phyloP scores from a whole-genome alignment of 371 early-diverging fungal genomes.

The Mortierella sp. region DNA sequence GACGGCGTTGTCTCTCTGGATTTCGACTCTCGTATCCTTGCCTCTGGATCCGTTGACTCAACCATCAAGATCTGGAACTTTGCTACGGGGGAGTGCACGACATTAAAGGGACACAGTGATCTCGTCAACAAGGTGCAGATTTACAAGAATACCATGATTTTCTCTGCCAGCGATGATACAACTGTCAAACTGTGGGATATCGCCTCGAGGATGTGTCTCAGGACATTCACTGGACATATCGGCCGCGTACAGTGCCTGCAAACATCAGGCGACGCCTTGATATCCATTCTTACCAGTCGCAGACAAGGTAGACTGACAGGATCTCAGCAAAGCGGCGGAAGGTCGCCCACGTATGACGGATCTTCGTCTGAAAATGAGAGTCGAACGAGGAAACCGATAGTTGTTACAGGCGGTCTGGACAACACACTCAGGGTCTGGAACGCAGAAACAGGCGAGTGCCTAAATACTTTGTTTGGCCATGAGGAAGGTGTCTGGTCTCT shows the following conservation, averaged over 20 bases:
- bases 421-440: conserved; percentile 94
- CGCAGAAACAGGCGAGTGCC: conserved; percentile 79
- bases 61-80: conserved; percentile 95
- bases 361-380: conserved; percentile 35
- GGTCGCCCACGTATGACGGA: conserved; percentile 23
- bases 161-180: conserved; percentile 88
- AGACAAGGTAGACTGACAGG: conserved; percentile 15
- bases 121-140: conserved; percentile 91
- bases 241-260: conserved; percentile 82
- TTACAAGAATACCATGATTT: conserved; percentile 71
- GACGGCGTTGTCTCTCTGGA: conserved; percentile 89
- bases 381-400: conserved; percentile 71
- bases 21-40: conserved; percentile 84
- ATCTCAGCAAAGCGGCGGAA: conserved; percentile 11
- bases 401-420: conserved; percentile 91
- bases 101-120: conserved; percentile 87
- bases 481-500: conserved; percentile 92
- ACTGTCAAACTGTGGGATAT: conserved; percentile 90
- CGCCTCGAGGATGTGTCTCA: conserved; percentile 73
- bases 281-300: conserved; percentile 30
- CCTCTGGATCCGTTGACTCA: conserved; percentile 88
- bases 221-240: conserved; percentile 81
- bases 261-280: conserved; percentile 41
- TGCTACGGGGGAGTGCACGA: conserved; percentile 81
- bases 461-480: conserved; percentile 92